Conservation (phyloP, 257 asterid genomes). For the Fraxinus excelsior region DNA sequence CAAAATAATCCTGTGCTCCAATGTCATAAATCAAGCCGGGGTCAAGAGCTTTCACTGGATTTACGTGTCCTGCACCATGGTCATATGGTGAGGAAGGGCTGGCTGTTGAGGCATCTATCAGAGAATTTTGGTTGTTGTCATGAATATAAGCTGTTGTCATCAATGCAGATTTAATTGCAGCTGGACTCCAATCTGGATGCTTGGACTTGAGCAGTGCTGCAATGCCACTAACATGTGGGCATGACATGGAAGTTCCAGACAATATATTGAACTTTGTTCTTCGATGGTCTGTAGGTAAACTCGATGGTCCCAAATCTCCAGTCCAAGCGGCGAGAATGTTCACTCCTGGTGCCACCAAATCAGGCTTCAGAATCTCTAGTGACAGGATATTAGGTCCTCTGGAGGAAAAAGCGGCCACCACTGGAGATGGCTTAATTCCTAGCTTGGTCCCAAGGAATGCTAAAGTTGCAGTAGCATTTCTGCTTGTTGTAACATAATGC, state of each 20-base stretch:
- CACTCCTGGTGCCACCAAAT: slow-evolving; percentile 89
- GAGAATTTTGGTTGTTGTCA: slow-evolving; percentile 53
- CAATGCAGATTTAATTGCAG: slow-evolving; percentile 82
- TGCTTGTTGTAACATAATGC: slow-evolving; percentile 38
- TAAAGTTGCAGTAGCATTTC: slow-evolving; percentile 58
- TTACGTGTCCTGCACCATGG: slow-evolving; percentile 91
- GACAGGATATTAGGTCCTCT: slow-evolving; percentile 85
- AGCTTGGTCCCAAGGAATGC: slow-evolving; percentile 73
- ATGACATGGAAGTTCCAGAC: slow-evolving; percentile 96
- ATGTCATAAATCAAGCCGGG: slow-evolving; percentile 89
- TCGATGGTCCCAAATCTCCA: slow-evolving; percentile 75
- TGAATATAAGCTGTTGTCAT: slow-evolving; percentile 92
- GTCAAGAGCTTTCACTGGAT: slow-evolving; percentile 68
- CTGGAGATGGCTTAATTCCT: slow-evolving; percentile 73
- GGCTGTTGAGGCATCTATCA: slow-evolving; percentile 64
- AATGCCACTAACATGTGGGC: slow-evolving; percentile 91
- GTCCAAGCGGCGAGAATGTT: slow-evolving; percentile 97
- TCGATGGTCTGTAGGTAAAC: slow-evolving; percentile 67
- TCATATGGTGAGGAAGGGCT: slow-evolving; percentile 65
- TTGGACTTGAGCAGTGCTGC: slow-evolving; percentile 82
- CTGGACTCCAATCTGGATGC: slow-evolving; percentile 85
- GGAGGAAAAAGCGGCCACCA: slow-evolving; percentile 93
- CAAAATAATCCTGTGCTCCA: slow-evolving; percentile 71
- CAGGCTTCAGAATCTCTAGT: slow-evolving; percentile 79
- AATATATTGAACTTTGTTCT: slow-evolving; percentile 75